Evolutionary conservation across 805 yeast genomes (phyloP), one percentile per base, ranked within the genome.

Genomic region (Wickerhamomyces pijperi): DNA sequence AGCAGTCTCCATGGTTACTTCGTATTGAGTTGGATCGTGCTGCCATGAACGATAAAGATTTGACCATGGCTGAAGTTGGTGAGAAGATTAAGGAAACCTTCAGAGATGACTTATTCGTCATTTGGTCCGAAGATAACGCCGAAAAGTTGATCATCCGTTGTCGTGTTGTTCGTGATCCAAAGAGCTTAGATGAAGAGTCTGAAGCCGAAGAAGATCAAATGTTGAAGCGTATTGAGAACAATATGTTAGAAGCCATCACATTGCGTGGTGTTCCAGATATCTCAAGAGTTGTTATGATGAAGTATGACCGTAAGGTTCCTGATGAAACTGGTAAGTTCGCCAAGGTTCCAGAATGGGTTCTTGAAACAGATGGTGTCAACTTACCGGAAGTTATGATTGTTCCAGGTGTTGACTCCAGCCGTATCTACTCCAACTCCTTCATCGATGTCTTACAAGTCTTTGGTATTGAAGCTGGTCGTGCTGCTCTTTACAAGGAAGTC

Each of bases 61-160:
- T 92, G 58, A 85, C 95, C 4, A 92, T 94, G 97, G 84, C 94
- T 48, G 96, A 92, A 67, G 97, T 92, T 41, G 97, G 98, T 20
- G 94, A 87, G 51, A 87, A 82, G 68, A 92, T 92, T 44, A 81
- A 87, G 47, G 88, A 84, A 56, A 81, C 84, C 46, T 92, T 92
- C 61, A 94, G 88, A 39, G 94, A 87, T 51, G 98, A 92, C 63
- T 66, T 92, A 64, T 92, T 90, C 55, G 95, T 92, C 32, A 92
- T 92, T 55, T 92, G 98, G 97, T 86, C 97, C 36, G 98, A 94
- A 70, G 99, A 92, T 68, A 90, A 92, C 55, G 96, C 97, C 35
- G 97, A 90, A 49, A 88, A 87, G 63, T 79, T 92, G 63, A 81
- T 92, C 46, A 83, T 92, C 50, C 94, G 99, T 72, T 90, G 97